Evolutionary conservation across 2,329 filamentous ascomycete genomes (phyloP), one percentile per base, ranked within the genome.

Genomic region (Didymella sp.): DNA sequence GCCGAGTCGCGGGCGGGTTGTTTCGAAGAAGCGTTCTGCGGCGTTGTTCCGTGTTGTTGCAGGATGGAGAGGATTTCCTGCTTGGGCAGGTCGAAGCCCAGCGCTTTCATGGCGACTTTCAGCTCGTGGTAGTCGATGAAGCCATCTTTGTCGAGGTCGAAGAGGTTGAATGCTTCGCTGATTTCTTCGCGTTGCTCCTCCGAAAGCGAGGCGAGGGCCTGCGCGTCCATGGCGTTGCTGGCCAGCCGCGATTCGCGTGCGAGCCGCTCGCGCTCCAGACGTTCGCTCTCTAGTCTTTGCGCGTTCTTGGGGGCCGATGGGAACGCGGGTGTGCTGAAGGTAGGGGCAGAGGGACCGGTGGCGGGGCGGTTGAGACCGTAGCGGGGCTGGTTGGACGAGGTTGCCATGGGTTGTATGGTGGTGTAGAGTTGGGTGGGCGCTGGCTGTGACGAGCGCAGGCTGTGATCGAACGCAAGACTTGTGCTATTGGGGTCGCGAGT

Each of bases 41-140:
- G 4, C 17, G 62, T 25, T 6, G 68, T 56, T 21, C 93, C 95
- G 76, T 95, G 88, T n/a, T 86, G 84, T 57, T 91, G 89, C 59
- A 99, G 85, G 60, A 96, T 86, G 42, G 84, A 81, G 69, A 94
- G 88, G 59, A 96, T 92, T 68, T 96, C 92, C 60, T 87, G 82
- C 76, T 96, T 96, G 57, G 91, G 85, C 46, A 96, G 83, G 70
- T 96, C 92, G 80, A 98, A 98, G 63, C 95, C 95, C 1, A 99
- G 87, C 3, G 95, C 95, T 75, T 96, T 95, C 70, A 98, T 88
- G 59, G 94, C 92, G 79, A 98, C 95, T 78, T 95, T 94, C 75
- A 98, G 91, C 79, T 99, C 95, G 80, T 98, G 95, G 82, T 96
- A 98, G 81, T 98, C 94, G 73, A 99, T 91, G 77, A 90, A 88